A percentile compares a stretch with the other conserved stretches of the same genome.
These are phyloP conservation scores for Cercis canadensis DNA, from an alignment of 306 rosid species.

Conservation along the genomic window DNA sequence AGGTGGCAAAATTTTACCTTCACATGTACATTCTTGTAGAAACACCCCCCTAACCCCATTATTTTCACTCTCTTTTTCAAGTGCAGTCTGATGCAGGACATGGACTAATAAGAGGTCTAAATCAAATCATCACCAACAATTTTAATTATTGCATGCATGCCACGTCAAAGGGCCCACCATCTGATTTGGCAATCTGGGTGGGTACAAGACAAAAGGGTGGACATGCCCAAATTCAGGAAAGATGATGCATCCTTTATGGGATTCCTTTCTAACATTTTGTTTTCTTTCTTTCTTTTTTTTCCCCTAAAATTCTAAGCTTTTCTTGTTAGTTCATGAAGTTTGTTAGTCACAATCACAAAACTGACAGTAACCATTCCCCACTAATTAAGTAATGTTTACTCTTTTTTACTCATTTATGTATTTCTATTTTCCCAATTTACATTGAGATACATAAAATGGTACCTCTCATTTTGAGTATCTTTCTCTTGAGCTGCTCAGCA, in stretches of 20 bases:
- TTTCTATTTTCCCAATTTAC: background rate
- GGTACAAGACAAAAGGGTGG: slow-evolving; percentile 21
- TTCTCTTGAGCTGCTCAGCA: slow-evolving; percentile 86
- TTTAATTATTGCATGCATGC: slow-evolving; percentile 15
- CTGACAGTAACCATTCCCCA: background rate
- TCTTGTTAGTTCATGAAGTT: slow-evolving; percentile 11
- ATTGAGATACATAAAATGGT: slow-evolving; percentile 32
- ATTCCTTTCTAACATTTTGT: slow-evolving; percentile 2
- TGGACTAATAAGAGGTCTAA: slow-evolving; percentile 8
- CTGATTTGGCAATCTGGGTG: slow-evolving; percentile 41
- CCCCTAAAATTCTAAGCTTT: too few species aligned
- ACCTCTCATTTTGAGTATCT: slow-evolving; percentile 97
- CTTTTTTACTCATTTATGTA: slow-evolving; percentile 10
- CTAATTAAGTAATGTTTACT: slow-evolving; percentile 5
- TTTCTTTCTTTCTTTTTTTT: too few species aligned
- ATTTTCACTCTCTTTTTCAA: slow-evolving; percentile 28
- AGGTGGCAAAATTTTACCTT: slow-evolving; percentile 22
- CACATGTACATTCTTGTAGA: slow-evolving; percentile 2
- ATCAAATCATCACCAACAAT: slow-evolving; percentile 30
- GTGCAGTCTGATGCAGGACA: slow-evolving; percentile 39
- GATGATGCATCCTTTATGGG: slow-evolving; percentile 39
- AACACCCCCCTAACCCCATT: background rate
- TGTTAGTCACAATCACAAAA: slow-evolving; percentile 35
- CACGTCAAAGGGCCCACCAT: slow-evolving; percentile 38
- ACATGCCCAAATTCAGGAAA: slow-evolving; percentile 25